Conservation (phyloP, 495 filamentous ascomycete genomes). For the Tuber umbilicatum region DNA sequence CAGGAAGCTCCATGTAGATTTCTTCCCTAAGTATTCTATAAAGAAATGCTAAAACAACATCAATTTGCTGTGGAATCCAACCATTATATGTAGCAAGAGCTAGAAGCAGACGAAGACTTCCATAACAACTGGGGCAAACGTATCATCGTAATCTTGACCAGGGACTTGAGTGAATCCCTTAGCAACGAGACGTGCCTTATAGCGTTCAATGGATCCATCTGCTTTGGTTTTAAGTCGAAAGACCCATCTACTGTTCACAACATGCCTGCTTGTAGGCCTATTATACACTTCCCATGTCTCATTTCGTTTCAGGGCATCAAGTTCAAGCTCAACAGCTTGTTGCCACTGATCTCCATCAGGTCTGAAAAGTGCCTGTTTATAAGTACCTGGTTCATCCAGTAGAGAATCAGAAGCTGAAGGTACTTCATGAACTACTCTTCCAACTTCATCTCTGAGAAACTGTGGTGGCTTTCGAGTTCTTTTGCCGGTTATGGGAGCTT, state of each 20-base stretch:
- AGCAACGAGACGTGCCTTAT: conserved; percentile 38
- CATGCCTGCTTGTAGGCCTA: conserved; percentile 9
- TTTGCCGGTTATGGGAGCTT: no score
- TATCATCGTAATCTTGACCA: no score
- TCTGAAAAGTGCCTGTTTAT: neutral
- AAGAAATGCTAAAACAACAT: conserved; percentile 25
- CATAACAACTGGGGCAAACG: conserved; percentile 29
- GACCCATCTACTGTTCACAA: conserved; percentile 33
- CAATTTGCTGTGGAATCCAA: conserved; percentile 16
- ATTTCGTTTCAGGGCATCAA: neutral
- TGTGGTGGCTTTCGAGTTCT: no score
- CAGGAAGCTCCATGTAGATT: conserved; percentile 25
- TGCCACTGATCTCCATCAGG: conserved; percentile 7
- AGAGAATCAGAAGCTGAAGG: neutral
- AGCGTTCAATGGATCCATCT: conserved; percentile 11
- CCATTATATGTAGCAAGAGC: conserved; percentile 10
- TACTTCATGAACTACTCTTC: neutral
- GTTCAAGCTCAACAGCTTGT: conserved; percentile 5
- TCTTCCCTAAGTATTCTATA: conserved; percentile 16
- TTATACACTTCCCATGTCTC: neutral
- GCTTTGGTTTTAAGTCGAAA: conserved; percentile 30
- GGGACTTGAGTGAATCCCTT: conserved; percentile 35
- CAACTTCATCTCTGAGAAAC: no score
- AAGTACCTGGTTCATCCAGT: neutral
- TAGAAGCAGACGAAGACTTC: conserved; percentile 19